phyloP scores from a whole-genome alignment of 2,329 filamentous ascomycete genomes.

The Nigrospora osmanthi region DNA sequence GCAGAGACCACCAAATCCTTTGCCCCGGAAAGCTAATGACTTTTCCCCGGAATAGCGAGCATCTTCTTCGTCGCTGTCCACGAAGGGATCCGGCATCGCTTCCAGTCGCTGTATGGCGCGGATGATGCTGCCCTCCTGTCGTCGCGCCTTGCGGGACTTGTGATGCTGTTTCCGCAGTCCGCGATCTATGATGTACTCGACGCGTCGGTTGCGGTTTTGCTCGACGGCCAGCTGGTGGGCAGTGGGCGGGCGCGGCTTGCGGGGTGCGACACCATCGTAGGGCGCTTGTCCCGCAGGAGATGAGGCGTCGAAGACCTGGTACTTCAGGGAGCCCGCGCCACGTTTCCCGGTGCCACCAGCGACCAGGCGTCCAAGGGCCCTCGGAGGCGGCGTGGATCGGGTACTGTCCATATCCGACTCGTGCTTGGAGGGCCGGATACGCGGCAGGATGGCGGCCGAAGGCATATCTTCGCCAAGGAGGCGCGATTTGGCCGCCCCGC shows the following conservation, averaged over 20 bases:
- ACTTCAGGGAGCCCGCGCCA: slow-evolving; percentile 44
- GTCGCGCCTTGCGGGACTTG: slow-evolving; percentile 51
- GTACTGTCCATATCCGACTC: slow-evolving; percentile 47
- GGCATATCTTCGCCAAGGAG: slow-evolving; percentile 43
- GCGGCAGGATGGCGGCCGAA: slow-evolving; percentile 47
- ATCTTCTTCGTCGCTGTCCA: slow-evolving; percentile 56
- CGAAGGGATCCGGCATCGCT: slow-evolving; percentile 44
- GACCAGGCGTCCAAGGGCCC: slow-evolving; percentile 26
- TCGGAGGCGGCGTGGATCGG: slow-evolving; percentile 43
- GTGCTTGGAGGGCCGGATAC: slow-evolving; percentile 56
- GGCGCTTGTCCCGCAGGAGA: slow-evolving; percentile 47
- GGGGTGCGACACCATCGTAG: slow-evolving; percentile 46
- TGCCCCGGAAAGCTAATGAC: slow-evolving; percentile 39
- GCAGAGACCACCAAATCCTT: slow-evolving; percentile 56
- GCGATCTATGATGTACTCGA: slow-evolving; percentile 76
- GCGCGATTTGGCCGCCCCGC: slow-evolving; percentile 28
- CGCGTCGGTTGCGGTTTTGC: slow-evolving; percentile 67
- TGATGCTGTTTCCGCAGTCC: slow-evolving; percentile 61
- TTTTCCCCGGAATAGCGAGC: slow-evolving; percentile 21
- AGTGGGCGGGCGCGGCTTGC: slow-evolving; percentile 67
- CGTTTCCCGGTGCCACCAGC: slow-evolving; percentile 29
- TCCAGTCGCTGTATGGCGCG: slow-evolving; percentile 59
- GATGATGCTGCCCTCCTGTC: slow-evolving; percentile 58
- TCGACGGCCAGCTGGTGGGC: slow-evolving; percentile 78
- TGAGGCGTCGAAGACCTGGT: slow-evolving; percentile 52